Conservation (phyloP, 164 flowering plant species). For the Amborella trichopoda region DNA sequence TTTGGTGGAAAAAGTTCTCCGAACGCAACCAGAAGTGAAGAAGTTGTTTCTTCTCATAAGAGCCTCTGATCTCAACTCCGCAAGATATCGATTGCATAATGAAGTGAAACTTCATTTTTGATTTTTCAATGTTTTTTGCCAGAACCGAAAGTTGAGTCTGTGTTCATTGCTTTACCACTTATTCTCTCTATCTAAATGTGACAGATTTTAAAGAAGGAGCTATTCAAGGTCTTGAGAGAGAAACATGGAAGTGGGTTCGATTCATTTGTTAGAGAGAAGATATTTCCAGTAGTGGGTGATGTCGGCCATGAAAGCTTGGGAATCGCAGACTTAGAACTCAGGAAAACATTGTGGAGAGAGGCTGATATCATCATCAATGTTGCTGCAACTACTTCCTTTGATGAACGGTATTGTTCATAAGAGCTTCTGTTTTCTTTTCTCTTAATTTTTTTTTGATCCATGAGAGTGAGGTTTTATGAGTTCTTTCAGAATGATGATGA, state of each 20-base stretch:
- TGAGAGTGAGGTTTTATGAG: too few species aligned
- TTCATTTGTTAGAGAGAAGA: constrained; percentile 23
- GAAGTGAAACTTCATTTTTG: not conserved
- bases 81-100: constrained; percentile 33
- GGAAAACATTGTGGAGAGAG: constrained; percentile 23
- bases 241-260: constrained; percentile 16
- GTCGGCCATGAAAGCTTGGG: constrained; percentile 27
- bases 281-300: constrained; percentile 29
- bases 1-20: constrained; percentile 51
- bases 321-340: constrained; percentile 16
- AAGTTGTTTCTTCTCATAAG: constrained; percentile 44
- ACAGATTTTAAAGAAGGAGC: constrained; percentile 10
- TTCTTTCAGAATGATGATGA: not conserved
- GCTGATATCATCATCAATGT: constrained; percentile 27
- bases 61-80: constrained; percentile 31
- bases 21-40: constrained; percentile 54
- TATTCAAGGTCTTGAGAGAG: constrained; percentile 30
- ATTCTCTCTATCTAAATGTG: not conserved
- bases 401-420: constrained; percentile 14
- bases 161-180: not conserved
- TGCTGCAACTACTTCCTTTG: constrained; percentile 45
- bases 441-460: not conserved
- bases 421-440: not conserved
- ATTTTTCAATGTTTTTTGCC: not conserved
- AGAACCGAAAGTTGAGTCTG: not conserved